These are phyloP conservation scores for Vanrija sp. DNA, from an alignment of 1,284 basidiomycete genomes.

Conservation along the genomic window DNA sequence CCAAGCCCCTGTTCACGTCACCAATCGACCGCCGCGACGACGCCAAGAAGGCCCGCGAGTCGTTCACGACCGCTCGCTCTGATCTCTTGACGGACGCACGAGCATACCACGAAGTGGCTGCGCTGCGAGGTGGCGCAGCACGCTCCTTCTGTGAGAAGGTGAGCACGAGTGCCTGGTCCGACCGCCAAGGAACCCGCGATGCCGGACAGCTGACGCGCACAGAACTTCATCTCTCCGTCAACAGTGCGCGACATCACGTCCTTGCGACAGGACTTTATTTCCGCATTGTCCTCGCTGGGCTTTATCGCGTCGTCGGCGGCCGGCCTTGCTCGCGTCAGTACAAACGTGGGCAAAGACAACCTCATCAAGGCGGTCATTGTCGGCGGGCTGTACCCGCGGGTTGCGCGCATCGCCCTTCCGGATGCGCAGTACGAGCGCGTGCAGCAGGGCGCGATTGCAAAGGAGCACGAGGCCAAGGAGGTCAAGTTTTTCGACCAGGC, in stretches of 20 bases:
- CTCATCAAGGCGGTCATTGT: slow-evolving; percentile 76
- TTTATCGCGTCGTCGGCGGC: slow-evolving; percentile 56
- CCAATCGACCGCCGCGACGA: slow-evolving; percentile 81
- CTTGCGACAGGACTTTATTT: slow-evolving; percentile 72
- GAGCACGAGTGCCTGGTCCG: neutral
- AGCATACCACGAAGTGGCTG: slow-evolving; percentile 67
- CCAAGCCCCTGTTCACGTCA: slow-evolving; percentile 77
- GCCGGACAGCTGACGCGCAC: neutral
- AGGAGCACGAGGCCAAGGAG: slow-evolving; percentile 75
- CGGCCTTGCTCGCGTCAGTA: slow-evolving; percentile 51
- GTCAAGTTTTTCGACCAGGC: slow-evolving; percentile 68
- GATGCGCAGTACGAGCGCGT: slow-evolving; percentile 75
- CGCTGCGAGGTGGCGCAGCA: slow-evolving; percentile 47
- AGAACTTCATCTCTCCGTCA: slow-evolving; percentile 77
- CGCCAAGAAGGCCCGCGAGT: slow-evolving; percentile 61
- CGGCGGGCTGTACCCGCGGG: slow-evolving; percentile 75
- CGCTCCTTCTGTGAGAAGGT: slow-evolving; percentile 70
- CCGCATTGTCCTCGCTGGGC: slow-evolving; percentile 67
- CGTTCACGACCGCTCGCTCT: slow-evolving; percentile 69
- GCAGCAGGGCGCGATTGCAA: slow-evolving; percentile 71
- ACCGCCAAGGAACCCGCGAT: neutral
- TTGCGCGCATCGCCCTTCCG: slow-evolving; percentile 71
- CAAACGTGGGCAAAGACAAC: slow-evolving; percentile 62
- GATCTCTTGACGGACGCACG: slow-evolving; percentile 79
- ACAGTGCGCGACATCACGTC: slow-evolving; percentile 77